phyloP scores from a whole-genome alignment of 192 early-diverging fungal genomes.

The Endogone sp. region DNA sequence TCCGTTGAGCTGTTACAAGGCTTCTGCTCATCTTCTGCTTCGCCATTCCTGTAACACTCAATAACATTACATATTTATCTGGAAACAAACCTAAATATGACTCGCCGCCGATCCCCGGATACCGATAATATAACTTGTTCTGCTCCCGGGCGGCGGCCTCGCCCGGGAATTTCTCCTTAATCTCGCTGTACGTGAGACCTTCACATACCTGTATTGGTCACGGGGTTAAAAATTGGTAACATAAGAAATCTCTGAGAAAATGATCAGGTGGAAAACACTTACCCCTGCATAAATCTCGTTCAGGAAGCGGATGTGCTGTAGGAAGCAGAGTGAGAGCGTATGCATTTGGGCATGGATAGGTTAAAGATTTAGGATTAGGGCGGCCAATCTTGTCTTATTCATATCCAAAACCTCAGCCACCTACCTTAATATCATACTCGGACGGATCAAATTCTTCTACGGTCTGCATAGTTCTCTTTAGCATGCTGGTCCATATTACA shows the following conservation, averaged over 20 bases:
- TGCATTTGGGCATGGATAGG: too few relatives aligned
- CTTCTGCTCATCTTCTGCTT: too few relatives aligned
- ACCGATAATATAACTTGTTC: constrained; percentile 92
- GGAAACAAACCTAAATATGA: constrained; percentile 55
- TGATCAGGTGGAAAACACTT: constrained; percentile 14
- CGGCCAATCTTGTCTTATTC: too few relatives aligned
- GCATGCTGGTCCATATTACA: constrained; percentile 84
- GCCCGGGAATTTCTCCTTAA: constrained; percentile 71
- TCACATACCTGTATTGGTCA: constrained; percentile 53
- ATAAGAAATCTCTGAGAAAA: too few relatives aligned
- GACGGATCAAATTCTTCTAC: constrained; percentile 77
- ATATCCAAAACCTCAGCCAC: not conserved
- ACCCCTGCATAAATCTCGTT: constrained; percentile 93
- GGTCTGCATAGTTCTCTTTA: constrained; percentile 81
- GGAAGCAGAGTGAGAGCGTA: not conserved
- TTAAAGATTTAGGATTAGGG: too few relatives aligned
- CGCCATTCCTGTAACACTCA: too few relatives aligned
- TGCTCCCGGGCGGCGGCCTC: constrained; percentile 75
- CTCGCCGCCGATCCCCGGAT: constrained; percentile 95
- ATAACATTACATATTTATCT: not conserved
- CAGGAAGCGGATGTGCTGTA: constrained; percentile 67
- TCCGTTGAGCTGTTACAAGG: too few relatives aligned
- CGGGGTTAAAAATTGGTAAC: constrained; percentile 3
- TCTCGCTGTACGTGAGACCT: constrained; percentile 77
- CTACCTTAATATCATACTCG: constrained; percentile 67